Conservation (phyloP, 1,284 basidiomycete genomes). For the Heterobasidion occidentale region DNA sequence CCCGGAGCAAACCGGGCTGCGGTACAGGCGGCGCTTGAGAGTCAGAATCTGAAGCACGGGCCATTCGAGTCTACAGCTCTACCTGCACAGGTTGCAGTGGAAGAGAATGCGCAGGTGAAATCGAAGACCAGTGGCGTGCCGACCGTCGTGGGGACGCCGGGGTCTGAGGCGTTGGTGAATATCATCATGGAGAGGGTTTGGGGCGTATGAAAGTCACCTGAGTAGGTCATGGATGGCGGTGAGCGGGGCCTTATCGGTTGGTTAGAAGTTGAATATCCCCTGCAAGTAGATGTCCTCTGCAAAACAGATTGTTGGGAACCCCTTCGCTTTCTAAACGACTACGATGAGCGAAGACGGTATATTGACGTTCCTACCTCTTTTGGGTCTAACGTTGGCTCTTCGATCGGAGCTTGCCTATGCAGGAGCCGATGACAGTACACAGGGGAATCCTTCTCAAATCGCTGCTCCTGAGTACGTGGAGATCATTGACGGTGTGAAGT, state of each 20-base stretch:
- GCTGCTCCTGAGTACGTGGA: neutral
- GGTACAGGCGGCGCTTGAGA: slow-evolving; percentile 46
- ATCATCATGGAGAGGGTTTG: slow-evolving; percentile 49
- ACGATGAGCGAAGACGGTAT: no score
- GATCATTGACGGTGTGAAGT: neutral
- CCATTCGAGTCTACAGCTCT: slow-evolving; percentile 40
- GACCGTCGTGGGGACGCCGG: slow-evolving; percentile 52
- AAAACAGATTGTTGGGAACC: no score
- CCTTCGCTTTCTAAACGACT: no score
- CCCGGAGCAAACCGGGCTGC: slow-evolving; percentile 55
- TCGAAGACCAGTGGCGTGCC: slow-evolving; percentile 32
- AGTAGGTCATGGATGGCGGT: neutral
- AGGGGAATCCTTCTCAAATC: no score
- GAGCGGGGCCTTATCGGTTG: neutral
- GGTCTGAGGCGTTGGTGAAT: slow-evolving; percentile 38
- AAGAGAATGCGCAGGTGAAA: slow-evolving; percentile 19
- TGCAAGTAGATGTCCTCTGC: no score
- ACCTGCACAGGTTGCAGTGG: slow-evolving; percentile 46
- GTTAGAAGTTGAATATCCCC: no score
- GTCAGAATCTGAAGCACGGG: slow-evolving; percentile 25
- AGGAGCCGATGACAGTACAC: no score
- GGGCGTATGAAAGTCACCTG: slow-evolving; percentile 27
- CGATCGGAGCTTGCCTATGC: no score
- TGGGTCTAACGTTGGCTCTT: no score
- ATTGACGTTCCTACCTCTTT: no score